A percentile compares a stretch with the other conserved stretches of the same genome.
Evolutionary conservation across 352 stramenopile genomes (phyloP).

Genomic region (Phytophthora agathidicida): DNA sequence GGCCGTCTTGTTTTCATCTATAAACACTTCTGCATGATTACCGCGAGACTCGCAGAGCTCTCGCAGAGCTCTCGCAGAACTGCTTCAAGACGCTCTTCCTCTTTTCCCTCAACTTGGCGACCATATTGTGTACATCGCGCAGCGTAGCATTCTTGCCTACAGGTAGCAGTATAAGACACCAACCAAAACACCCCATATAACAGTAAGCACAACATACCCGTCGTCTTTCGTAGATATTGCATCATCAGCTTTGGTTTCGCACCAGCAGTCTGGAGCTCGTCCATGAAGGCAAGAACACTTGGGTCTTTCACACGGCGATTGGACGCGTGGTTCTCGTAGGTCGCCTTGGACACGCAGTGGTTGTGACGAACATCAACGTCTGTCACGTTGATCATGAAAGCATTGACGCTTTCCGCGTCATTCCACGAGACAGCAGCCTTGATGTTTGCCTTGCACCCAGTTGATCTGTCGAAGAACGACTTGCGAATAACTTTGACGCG

Average conservation of each 20-base stretch:
- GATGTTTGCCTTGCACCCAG: conserved; percentile 8
- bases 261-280: conserved; percentile 5
- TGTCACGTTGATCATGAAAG: conserved; percentile 13
- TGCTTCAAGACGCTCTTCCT: not conserved
- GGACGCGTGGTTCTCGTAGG: not conserved
- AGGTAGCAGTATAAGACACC: too few relatives aligned
- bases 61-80: not conserved
- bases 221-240: conserved; percentile 6
- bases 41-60: not conserved
- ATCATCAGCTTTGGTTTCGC: conserved; percentile 4
- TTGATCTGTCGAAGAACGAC: conserved; percentile 1
- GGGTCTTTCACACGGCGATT: conserved; percentile 1
- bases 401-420: not conserved
- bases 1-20: not conserved
- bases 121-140: conserved; percentile 11
- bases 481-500: conserved; percentile 3
- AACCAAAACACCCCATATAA: not conserved
- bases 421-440: conserved; percentile 5
- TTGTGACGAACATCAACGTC: conserved; percentile 3
- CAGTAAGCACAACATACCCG: not conserved
- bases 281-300: not conserved
- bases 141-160: conserved; percentile 6
- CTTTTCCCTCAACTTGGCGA: not conserved
- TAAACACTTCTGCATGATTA: conserved; percentile 3
- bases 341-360: not conserved